A percentile compares a stretch with the other conserved stretches of the same genome.
phyloP scores from a whole-genome alignment of 1,284 basidiomycete species.

The Inonotus obliquus region DNA sequence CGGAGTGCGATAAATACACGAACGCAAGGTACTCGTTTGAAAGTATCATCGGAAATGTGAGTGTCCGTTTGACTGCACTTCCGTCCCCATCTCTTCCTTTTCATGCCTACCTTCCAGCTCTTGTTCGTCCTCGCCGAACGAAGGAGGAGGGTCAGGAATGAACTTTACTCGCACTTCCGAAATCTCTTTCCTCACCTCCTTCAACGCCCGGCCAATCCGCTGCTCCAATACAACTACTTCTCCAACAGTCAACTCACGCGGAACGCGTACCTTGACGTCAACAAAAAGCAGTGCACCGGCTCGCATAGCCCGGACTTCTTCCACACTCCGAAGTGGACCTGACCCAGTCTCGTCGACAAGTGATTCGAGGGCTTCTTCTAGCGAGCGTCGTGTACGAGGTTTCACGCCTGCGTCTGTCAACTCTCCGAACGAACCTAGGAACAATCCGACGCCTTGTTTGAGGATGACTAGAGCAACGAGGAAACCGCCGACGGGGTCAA shows the following conservation, averaged over 20 bases:
- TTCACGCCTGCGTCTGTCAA: slow-evolving; percentile 84
- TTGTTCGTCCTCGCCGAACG: slow-evolving; percentile 20
- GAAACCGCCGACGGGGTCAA: slow-evolving; percentile 92
- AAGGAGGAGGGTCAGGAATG: slow-evolving; percentile 42
- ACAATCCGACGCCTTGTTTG: slow-evolving; percentile 73
- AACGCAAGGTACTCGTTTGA: no score
- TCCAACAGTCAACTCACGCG: slow-evolving; percentile 51
- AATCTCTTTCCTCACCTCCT: slow-evolving; percentile 64
- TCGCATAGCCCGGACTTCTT: slow-evolving; percentile 73
- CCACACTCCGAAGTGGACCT: slow-evolving; percentile 26
- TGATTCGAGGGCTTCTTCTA: slow-evolving; percentile 51
- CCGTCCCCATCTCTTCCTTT: neutral
- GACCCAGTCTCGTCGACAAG: slow-evolving; percentile 35
- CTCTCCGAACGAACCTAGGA: slow-evolving; percentile 74
- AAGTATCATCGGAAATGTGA: no score
- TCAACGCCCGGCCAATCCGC: slow-evolving; percentile 57
- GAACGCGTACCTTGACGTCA: slow-evolving; percentile 69
- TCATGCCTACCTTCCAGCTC: neutral
- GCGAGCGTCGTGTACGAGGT: slow-evolving; percentile 43
- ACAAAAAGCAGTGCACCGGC: slow-evolving; percentile 74
- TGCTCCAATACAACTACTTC: slow-evolving; percentile 59
- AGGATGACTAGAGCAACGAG: slow-evolving; percentile 89
- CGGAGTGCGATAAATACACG: no score
- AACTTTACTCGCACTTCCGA: slow-evolving; percentile 78
- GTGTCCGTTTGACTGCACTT: no score